Evolutionary conservation across 257 asterid species (phyloP).

Genomic region (Primulina tabacum): DNA sequence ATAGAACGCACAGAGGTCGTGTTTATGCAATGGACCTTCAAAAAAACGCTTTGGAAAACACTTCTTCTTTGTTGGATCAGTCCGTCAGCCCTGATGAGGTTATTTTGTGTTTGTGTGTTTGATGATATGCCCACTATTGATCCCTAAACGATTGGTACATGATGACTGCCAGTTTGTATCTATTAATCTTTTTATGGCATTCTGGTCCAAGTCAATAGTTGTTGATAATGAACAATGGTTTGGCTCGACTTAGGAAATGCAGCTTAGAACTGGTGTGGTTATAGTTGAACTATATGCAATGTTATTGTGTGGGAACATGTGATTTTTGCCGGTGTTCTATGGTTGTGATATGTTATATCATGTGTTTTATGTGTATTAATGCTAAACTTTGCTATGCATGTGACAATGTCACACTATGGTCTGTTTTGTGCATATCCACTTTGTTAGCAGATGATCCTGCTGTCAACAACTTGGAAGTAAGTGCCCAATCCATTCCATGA

Average conservation of each 20-base stretch:
- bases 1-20: conserved; percentile 49
- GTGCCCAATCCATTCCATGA: background rate
- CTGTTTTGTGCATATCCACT: background rate
- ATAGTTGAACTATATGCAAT: no score
- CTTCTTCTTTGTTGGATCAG: conserved; percentile 63
- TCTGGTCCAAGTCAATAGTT: background rate
- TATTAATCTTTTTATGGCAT: background rate
- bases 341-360: no score
- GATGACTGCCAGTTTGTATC: background rate
- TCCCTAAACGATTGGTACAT: background rate
- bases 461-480: background rate
- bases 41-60: conserved; percentile 66
- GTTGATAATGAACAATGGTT: no score
- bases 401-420: background rate
- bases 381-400: background rate
- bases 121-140: background rate
- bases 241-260: no score
- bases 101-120: conserved; percentile 6
- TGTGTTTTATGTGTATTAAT: no score
- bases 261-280: no score
- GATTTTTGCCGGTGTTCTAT: no score
- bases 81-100: conserved; percentile 64
- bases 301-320: no score
- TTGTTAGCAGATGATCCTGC: background rate
- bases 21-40: conserved; percentile 87